These are phyloP conservation scores for Zizania palustris DNA, from an alignment of 202 grass and related monocot species.

Conservation along the genomic window DNA sequence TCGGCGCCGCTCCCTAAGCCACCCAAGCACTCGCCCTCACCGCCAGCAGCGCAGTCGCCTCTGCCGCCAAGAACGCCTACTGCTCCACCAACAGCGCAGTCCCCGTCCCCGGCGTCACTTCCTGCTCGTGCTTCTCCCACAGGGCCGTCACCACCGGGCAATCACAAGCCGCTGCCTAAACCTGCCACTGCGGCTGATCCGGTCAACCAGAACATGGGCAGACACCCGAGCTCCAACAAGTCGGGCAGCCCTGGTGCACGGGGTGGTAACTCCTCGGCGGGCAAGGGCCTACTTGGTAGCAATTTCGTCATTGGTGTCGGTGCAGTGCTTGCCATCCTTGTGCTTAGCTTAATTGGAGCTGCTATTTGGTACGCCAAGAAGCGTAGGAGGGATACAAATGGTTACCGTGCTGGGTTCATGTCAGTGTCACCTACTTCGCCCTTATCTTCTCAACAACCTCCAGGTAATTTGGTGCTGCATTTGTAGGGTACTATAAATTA, in stretches of 20 bases:
- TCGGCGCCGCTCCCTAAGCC: conserved; percentile 2
- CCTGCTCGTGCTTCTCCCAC: conserved; percentile 10
- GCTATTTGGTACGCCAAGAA: conserved; percentile 64
- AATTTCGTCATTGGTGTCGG: conserved; percentile 36
- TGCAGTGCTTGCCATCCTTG: conserved; percentile 41
- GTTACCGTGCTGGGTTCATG: conserved; percentile 68
- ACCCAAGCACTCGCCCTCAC: conserved; percentile 9
- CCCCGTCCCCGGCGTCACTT: conserved; percentile 25
- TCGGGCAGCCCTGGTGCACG: background rate
- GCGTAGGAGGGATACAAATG: conserved; percentile 38
- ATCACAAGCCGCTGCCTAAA: conserved; percentile 25
- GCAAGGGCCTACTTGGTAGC: background rate
- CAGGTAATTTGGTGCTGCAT: conserved; percentile 46
- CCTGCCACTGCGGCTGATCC: conserved; percentile 52
- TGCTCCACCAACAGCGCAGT: conserved; percentile 8
- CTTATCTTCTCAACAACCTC: conserved; percentile 48
- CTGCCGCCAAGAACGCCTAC: background rate
- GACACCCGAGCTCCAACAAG: conserved; percentile 16
- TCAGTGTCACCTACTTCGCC: conserved; percentile 62
- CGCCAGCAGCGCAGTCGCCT: conserved; percentile 4
- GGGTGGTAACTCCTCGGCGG: background rate
- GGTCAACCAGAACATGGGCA: background rate
- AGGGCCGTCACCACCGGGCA: conserved; percentile 14
- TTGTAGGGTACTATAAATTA: background rate
- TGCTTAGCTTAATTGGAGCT: conserved; percentile 53